Percentiles rank a stretch among this genome's conserved stretches.
phyloP scores from a whole-genome alignment of 805 yeast genomes.

The Barnettozyma californica region DNA sequence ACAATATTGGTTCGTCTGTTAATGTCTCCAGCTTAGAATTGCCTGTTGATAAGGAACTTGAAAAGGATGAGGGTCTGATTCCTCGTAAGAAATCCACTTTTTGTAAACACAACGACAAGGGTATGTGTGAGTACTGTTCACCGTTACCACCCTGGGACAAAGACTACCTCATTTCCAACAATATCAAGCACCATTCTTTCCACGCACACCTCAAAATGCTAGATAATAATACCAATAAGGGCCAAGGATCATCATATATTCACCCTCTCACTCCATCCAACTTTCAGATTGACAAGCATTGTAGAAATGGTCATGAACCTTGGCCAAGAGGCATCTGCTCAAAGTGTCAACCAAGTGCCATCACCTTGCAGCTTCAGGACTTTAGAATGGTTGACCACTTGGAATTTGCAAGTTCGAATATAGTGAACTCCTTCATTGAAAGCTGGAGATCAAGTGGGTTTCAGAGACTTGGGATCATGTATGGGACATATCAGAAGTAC shows the following conservation, averaged over 20 bases:
- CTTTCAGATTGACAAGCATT: constrained; percentile 56
- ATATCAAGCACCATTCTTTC: constrained; percentile 83
- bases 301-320: constrained; percentile 80
- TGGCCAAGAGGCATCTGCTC: constrained; percentile 96
- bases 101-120: constrained; percentile 86
- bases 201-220: constrained; percentile 76
- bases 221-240: constrained; percentile 56
- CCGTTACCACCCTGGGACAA: constrained; percentile 95
- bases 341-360: constrained; percentile 94
- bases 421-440: constrained; percentile 81
- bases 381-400: constrained; percentile 98
- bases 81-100: constrained; percentile 52
- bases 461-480: constrained; percentile 81
- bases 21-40: constrained; percentile 42
- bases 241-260: constrained; percentile 60
- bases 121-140: constrained; percentile 97
- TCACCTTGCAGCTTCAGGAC: constrained; percentile 82
- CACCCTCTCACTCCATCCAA: constrained; percentile 73
- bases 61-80: constrained; percentile 67
- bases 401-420: constrained; percentile 70
- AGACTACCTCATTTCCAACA: constrained; percentile 64
- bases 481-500: constrained; percentile 76
- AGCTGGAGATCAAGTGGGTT: constrained; percentile 86
- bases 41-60: constrained; percentile 61
- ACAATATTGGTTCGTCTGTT: not conserved